These are phyloP conservation scores for Fusarium chlamydosporum DNA, from an alignment of 2,329 filamentous ascomycete genomes.

Conservation along the genomic window DNA sequence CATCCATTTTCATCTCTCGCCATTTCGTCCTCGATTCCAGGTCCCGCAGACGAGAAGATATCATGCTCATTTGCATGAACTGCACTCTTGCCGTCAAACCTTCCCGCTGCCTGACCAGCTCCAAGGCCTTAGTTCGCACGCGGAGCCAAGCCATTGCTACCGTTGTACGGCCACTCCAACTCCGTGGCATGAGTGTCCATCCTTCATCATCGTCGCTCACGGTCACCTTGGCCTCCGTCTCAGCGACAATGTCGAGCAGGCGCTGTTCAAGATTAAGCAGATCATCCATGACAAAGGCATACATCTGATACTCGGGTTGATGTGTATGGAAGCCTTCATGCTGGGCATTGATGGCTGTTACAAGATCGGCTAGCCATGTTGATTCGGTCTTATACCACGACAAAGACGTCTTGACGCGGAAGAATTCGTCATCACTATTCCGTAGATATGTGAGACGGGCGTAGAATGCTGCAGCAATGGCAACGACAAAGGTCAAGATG, in stretches of 20 bases:
- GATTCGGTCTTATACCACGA: conserved; percentile 66
- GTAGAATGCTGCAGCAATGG: conserved; percentile 60
- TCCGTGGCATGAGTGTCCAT: conserved; percentile 58
- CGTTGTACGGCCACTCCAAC: conserved; percentile 56
- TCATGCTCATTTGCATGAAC: conserved; percentile 65
- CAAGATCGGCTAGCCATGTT: conserved; percentile 61
- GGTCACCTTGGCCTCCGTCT: conserved; percentile 56
- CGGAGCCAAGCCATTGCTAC: conserved; percentile 63
- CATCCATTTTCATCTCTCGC: conserved; percentile 52
- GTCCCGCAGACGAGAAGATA: conserved; percentile 59
- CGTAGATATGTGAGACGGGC: conserved; percentile 61
- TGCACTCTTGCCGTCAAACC: conserved; percentile 61
- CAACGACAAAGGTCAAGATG: conserved; percentile 64
- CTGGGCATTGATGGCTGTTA: conserved; percentile 52
- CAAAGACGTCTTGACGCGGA: conserved; percentile 62
- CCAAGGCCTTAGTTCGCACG: conserved; percentile 61
- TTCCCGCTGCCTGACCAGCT: conserved; percentile 63
- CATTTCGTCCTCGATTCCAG: conserved; percentile 54
- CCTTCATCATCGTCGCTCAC: conserved; percentile 42
- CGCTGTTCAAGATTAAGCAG: conserved; percentile 60
- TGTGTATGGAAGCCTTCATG: conserved; percentile 44
- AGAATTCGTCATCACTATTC: conserved; percentile 63
- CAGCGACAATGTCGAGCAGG: conserved; percentile 61
- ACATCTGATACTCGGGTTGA: conserved; percentile 63
- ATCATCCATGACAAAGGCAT: conserved; percentile 63